phyloP scores from a whole-genome alignment of 2,329 filamentous ascomycete species.

The Nigrospora osmanthi region DNA sequence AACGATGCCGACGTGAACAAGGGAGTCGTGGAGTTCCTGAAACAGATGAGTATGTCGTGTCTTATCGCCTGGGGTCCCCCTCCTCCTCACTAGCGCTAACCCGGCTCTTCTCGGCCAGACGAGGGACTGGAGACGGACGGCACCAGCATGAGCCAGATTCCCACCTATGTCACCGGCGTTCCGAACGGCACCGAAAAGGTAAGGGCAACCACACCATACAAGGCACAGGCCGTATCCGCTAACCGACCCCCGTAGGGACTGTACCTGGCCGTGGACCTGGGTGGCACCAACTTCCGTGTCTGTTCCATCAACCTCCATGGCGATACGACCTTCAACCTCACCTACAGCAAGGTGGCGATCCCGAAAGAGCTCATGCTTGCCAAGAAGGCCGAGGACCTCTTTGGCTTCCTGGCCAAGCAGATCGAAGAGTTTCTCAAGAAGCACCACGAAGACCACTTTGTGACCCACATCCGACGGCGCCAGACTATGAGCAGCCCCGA shows the following conservation, averaged over 20 bases:
- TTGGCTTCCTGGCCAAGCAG: conserved; percentile 86
- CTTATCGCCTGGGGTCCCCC: neutral
- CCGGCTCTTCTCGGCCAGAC: conserved; percentile 36
- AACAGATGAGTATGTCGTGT: conserved; percentile 60
- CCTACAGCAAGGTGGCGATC: conserved; percentile 86
- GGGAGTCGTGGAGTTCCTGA: conserved; percentile 78
- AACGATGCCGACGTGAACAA: conserved; percentile 68
- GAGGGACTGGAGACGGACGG: conserved; percentile 75
- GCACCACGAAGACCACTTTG: conserved; percentile 84
- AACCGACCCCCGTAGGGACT: conserved; percentile 55
- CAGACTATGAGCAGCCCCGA: conserved; percentile 50
- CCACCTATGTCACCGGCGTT: conserved; percentile 90
- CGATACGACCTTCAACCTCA: conserved; percentile 90
- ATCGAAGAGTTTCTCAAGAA: conserved; percentile 81
- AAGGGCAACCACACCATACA: conserved; percentile 8
- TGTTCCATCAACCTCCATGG: conserved; percentile 92
- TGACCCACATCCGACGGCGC: conserved; percentile 58
- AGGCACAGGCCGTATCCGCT: neutral
- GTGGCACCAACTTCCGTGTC: conserved; percentile 96
- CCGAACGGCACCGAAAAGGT: conserved; percentile 98
- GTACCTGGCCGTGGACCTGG: conserved; percentile 95
- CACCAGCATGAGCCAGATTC: conserved; percentile 87
- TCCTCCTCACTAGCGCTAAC: neutral
- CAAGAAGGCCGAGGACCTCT: conserved; percentile 78
- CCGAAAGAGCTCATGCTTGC: conserved; percentile 86